Conservation (phyloP, 179 eudicot species). For the Nepenthes alata region DNA sequence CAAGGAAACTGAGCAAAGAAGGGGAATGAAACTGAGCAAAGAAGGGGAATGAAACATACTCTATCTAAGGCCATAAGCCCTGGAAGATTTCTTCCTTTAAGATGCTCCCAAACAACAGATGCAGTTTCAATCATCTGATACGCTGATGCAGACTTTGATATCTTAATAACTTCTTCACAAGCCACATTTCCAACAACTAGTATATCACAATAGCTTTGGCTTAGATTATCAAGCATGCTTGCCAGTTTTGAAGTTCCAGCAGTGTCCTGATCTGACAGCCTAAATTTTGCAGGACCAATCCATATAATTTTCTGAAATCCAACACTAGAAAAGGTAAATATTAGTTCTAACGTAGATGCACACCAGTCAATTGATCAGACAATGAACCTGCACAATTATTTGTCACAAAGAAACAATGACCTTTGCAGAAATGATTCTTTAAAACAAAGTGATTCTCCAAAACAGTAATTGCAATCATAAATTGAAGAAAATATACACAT, state of each 20-base stretch:
- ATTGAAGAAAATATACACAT: too few relatives aligned
- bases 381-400: not conserved
- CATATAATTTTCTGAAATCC: conserved; percentile 59
- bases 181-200: conserved; percentile 53
- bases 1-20: not conserved
- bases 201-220: conserved; percentile 34
- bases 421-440: too few relatives aligned
- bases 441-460: too few relatives aligned
- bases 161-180: conserved; percentile 21
- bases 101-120: conserved; percentile 65
- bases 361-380: not conserved
- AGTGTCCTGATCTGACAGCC: conserved; percentile 19
- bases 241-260: conserved; percentile 40
- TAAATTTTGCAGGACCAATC: conserved; percentile 56
- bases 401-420: not conserved
- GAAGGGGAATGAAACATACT: conserved; percentile 26
- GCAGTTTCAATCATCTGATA: conserved; percentile 42
- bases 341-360: not conserved
- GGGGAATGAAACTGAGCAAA: conserved; percentile 7
- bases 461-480: too few relatives aligned
- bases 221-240: conserved; percentile 34
- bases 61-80: conserved; percentile 75
- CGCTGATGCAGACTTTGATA: conserved; percentile 20
- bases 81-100: conserved; percentile 72
- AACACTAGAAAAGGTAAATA: conserved; percentile 1